These are phyloP conservation scores for Rhododendron molle DNA, from an alignment of 148 eudicot genomes.

Conservation along the genomic window DNA sequence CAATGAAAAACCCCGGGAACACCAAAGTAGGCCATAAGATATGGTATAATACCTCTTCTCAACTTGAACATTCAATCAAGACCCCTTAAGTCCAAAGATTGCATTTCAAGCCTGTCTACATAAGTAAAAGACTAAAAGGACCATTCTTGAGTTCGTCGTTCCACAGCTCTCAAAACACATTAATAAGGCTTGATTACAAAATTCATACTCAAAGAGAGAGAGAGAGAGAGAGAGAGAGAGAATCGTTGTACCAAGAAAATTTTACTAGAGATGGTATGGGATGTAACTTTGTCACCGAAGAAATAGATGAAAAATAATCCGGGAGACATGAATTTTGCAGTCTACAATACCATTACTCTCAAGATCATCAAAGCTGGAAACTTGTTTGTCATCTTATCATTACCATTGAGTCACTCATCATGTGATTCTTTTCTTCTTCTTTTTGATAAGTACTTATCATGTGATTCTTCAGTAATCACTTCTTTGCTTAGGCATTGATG, in stretches of 20 bases:
- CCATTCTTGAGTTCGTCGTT: neutral
- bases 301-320: neutral
- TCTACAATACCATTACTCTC: neutral
- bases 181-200: neutral
- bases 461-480: neutral
- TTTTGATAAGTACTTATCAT: neutral
- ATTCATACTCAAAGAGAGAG: neutral
- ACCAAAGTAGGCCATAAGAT: neutral
- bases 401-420: neutral
- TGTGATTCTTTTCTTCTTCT: too few species aligned
- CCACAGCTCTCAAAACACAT: neutral
- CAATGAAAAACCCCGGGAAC: neutral
- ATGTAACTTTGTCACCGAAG: neutral
- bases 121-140: neutral
- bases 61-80: neutral
- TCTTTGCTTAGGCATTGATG: neutral
- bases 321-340: neutral
- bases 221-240: neutral
- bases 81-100: neutral
- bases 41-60: neutral
- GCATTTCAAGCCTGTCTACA: neutral
- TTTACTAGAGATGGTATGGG: neutral
- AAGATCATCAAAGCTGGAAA: neutral
- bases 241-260: neutral
- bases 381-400: neutral